Evolutionary conservation across 805 yeast species (phyloP).

Genomic region (Wickerhamomyces bisporus): DNA sequence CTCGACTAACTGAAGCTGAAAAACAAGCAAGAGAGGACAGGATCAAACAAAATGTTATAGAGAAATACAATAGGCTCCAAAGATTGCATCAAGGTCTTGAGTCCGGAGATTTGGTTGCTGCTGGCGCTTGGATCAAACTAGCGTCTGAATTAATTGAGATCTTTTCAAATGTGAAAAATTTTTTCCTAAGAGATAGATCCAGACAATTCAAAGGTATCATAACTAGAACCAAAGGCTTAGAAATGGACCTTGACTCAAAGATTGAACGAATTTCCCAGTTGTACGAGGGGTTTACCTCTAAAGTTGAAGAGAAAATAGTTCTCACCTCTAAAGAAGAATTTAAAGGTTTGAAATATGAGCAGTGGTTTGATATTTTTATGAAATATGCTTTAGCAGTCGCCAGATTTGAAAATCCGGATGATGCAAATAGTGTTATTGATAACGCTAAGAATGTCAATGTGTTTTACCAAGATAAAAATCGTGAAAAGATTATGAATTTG

Average conservation of each 20-base stretch:
- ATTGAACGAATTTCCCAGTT: constrained; percentile 62
- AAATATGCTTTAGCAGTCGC: constrained; percentile 69
- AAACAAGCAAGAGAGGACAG: constrained; percentile 49
- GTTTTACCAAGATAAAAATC: constrained; percentile 59
- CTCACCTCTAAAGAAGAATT: constrained; percentile 52
- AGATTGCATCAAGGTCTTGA: constrained; percentile 46
- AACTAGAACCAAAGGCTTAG: constrained; percentile 52
- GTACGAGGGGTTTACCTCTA: constrained; percentile 46
- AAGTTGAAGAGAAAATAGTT: constrained; percentile 37
- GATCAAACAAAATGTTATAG: constrained; percentile 52
- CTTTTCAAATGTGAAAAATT: constrained; percentile 70
- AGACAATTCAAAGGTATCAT: constrained; percentile 65
- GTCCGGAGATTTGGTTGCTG: constrained; percentile 52
- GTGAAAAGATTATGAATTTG: constrained; percentile 55
- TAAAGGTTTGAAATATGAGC: constrained; percentile 69
- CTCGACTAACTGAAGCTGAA: constrained; percentile 37
- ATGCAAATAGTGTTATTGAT: constrained; percentile 65
- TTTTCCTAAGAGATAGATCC: constrained; percentile 73
- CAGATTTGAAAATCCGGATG: constrained; percentile 50
- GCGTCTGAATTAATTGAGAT: constrained; percentile 82
- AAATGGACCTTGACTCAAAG: constrained; percentile 66
- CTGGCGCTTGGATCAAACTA: constrained; percentile 73
- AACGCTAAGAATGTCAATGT: constrained; percentile 76
- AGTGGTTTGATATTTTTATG: constrained; percentile 85
- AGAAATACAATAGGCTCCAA: constrained; percentile 49